phyloP scores from a whole-genome alignment of 2,329 filamentous ascomycete genomes.

The Venturia aucupariae region DNA sequence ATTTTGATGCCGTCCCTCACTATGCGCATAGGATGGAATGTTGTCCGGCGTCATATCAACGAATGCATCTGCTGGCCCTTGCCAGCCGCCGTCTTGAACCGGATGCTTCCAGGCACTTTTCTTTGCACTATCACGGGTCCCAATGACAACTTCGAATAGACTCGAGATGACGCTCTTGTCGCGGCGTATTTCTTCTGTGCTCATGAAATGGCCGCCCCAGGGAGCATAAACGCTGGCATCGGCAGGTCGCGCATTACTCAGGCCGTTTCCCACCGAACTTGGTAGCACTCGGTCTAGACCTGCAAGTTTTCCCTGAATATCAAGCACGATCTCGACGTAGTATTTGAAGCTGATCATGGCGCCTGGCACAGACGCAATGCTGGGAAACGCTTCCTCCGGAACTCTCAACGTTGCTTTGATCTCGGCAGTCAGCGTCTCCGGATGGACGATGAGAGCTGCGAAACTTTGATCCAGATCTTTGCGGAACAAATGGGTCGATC shows the following conservation, averaged over 20 bases:
- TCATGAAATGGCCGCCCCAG: constrained; percentile 63
- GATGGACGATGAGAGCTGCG: constrained; percentile 80
- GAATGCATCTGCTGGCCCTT: background rate
- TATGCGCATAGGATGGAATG: constrained; percentile 1
- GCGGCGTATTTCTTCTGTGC: constrained; percentile 75
- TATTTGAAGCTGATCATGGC: constrained; percentile 95
- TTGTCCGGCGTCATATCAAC: background rate
- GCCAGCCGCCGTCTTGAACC: background rate
- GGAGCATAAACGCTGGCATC: constrained; percentile 38
- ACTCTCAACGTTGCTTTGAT: constrained; percentile 78
- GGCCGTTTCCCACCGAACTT: constrained; percentile 36
- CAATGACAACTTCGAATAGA: constrained; percentile 77
- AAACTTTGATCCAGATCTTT: constrained; percentile 90
- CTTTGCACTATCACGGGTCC: constrained; percentile 67
- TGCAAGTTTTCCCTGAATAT: constrained; percentile 77
- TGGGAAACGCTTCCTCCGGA: constrained; percentile 85
- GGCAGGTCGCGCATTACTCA: constrained; percentile 24
- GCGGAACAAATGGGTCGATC: constrained; percentile 84
- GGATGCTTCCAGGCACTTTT: constrained; percentile 25
- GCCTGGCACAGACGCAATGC: constrained; percentile 79
- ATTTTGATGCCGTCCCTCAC: constrained; percentile 1
- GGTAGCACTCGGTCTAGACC: constrained; percentile 60
- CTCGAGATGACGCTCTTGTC: constrained; percentile 89
- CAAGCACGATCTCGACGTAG: constrained; percentile 83
- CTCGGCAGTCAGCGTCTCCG: constrained; percentile 63